Evolutionary conservation across 371 early-diverging fungal species (phyloP), one percentile per base, ranked within the genome.

Genomic region (Funneliformis caledonium): DNA sequence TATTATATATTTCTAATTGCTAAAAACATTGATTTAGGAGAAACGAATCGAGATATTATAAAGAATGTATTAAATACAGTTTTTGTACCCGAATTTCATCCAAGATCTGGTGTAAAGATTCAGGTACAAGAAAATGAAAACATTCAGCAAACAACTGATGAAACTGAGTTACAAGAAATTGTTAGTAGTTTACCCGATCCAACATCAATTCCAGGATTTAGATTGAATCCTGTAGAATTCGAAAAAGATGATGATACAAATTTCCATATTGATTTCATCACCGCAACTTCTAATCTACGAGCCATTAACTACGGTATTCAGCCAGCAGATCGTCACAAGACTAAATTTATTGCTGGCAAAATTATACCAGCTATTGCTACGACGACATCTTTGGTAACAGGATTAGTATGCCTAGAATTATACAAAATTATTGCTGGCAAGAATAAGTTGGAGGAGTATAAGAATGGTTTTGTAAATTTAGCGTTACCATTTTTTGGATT

Each of bases 351-450:
- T 88, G 99, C 99, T 4, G 99, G 99, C 56, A 97, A 97, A 88
- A 99, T 99, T 82, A 99, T 99, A 82, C 99, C 99, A 37, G 99
- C 99, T 61, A 99, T 99, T 89, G 99, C 99, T 10, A 99, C 99
- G 2, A 99, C 99, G 0, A 99, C 99, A 0, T 96, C 99, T 11
- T 89, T 99, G 83, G 97, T 99, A 8, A 98, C 99, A 48, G 99
- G 99, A 60, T 89, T 99, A 59, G 97, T 98, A 19, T 97, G 98
- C 86, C 89, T 99, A 76, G 99, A 99, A 89, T 88, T 99, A 77
- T 97, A 96, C 93, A 99, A 99, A 93, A 86, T 96, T 48, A 88
- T 95, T 81, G 94, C 92, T 80, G 92, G 91, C 14, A 92, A 94
- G 74, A 88, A 89, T n/a, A 90, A 91, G 83, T 85, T 99, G 59